phyloP scores from a whole-genome alignment of 192 early-diverging fungal species.

The Podila epigama region DNA sequence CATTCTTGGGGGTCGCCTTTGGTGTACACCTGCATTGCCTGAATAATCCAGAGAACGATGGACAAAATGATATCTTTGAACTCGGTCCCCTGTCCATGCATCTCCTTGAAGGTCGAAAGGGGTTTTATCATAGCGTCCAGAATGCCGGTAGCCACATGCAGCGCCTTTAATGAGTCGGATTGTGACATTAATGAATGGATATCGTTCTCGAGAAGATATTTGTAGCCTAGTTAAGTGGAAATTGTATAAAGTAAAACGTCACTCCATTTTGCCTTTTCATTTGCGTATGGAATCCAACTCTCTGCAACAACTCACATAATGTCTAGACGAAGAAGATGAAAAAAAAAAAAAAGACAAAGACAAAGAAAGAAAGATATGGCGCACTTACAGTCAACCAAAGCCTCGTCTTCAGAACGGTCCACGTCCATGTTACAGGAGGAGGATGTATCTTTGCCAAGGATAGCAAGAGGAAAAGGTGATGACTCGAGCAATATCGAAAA shows the following conservation, averaged over 20 bases:
- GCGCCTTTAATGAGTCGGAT: constrained; percentile 34
- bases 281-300: too few species aligned
- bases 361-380: too few species aligned
- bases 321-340: background rate
- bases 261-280: too few species aligned
- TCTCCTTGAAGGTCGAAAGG: constrained; percentile 6
- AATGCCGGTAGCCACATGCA: constrained; percentile 44
- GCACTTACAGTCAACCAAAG: constrained; percentile 22
- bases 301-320: too few species aligned
- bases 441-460: constrained; percentile 15
- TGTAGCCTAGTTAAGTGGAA: constrained; percentile 23
- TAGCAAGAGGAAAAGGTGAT: constrained; percentile 35
- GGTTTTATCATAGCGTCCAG: constrained; percentile 37
- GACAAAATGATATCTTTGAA: constrained; percentile 34
- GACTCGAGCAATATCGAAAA: constrained; percentile 52
- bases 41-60: constrained; percentile 32
- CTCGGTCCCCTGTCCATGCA: constrained; percentile 12
- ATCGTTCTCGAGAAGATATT: constrained; percentile 20
- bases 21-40: constrained; percentile 20
- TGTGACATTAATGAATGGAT: constrained; percentile 11
- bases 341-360: too few species aligned
- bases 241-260: background rate
- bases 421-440: constrained; percentile 21
- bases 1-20: background rate
- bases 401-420: constrained; percentile 23